These are phyloP conservation scores for Aristolochia fimbriata DNA, from an alignment of 164 flowering plant species.

Conservation along the genomic window DNA sequence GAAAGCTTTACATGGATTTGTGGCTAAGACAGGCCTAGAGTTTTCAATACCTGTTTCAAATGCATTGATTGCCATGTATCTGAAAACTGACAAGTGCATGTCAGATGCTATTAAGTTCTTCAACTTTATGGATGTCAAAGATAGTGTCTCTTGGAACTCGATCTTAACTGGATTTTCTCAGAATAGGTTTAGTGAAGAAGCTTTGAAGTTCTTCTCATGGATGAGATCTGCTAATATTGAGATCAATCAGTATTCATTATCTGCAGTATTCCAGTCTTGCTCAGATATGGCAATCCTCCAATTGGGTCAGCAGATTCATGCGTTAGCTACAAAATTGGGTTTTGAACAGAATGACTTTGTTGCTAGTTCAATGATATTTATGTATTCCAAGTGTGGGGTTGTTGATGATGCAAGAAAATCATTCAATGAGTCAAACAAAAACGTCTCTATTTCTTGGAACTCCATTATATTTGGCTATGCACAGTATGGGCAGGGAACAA, in stretches of 20 bases:
- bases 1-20: slow-evolving; percentile 54
- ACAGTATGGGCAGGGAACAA: slow-evolving; percentile 74
- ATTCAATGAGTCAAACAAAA: slow-evolving; percentile 41
- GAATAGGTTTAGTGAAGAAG: slow-evolving; percentile 51
- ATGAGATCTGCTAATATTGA: slow-evolving; percentile 34
- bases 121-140: slow-evolving; percentile 40
- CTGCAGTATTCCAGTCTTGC: slow-evolving; percentile 64
- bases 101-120: slow-evolving; percentile 49
- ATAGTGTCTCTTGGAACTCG: slow-evolving; percentile 79
- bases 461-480: slow-evolving; percentile 75
- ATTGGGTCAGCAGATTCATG: slow-evolving; percentile 72
- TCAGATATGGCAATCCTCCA: slow-evolving; percentile 69
- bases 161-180: slow-evolving; percentile 73
- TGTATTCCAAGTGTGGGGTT: slow-evolving; percentile 85
- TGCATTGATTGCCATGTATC: slow-evolving; percentile 64
- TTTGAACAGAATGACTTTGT: slow-evolving; percentile 54
- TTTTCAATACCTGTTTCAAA: slow-evolving; percentile 40
- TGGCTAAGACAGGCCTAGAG: slow-evolving; percentile 57
- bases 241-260: slow-evolving; percentile 61
- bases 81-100: slow-evolving; percentile 32
- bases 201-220: slow-evolving; percentile 40
- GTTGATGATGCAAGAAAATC: slow-evolving; percentile 61
- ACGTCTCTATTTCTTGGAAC: slow-evolving; percentile 63
- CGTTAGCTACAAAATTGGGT: slow-evolving; percentile 40
- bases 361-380: slow-evolving; percentile 59